Evolutionary conservation across 1,284 basidiomycete genomes (phyloP).

Genomic region (Meripilus lineatus): DNA sequence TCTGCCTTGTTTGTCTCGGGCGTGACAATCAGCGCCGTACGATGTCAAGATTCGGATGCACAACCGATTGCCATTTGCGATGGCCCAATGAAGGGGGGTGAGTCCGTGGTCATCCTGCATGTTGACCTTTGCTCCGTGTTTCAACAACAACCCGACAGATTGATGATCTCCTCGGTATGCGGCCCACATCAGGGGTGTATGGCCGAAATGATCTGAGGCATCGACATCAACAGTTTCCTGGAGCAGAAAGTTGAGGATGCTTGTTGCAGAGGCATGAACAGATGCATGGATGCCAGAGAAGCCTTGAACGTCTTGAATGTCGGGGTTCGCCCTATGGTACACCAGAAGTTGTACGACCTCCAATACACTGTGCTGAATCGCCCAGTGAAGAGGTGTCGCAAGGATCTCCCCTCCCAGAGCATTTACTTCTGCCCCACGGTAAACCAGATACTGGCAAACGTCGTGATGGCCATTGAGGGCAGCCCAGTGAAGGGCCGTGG

Average conservation of each 20-base stretch:
- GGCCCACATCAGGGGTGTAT: constrained; percentile 98
- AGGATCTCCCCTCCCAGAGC: constrained; percentile 91
- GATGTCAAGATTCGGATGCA: constrained; percentile 85
- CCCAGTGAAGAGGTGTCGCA: constrained; percentile 99
- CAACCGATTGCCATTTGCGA: constrained; percentile 88
- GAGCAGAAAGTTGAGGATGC: constrained; percentile 90
- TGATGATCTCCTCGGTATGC: constrained; percentile 98
- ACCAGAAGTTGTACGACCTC: constrained; percentile 93
- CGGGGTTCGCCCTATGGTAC: constrained; percentile 87
- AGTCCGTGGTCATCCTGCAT: constrained; percentile 80
- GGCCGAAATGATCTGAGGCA: constrained; percentile 85
- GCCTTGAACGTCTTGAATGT: constrained; percentile 87
- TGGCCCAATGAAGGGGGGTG: constrained; percentile 96
- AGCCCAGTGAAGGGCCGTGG: constrained; percentile 97
- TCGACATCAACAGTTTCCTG: constrained; percentile 90
- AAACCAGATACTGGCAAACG: constrained; percentile 78
- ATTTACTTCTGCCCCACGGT: constrained; percentile 94
- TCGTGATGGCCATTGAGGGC: constrained; percentile 88
- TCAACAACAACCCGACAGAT: constrained; percentile 86
- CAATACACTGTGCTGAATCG: constrained; percentile 92
- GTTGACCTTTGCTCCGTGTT: constrained; percentile 80
- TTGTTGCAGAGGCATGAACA: constrained; percentile 90
- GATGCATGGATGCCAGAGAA: constrained; percentile 96
- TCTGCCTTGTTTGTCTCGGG: constrained; percentile 82
- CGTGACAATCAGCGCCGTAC: constrained; percentile 78